Percentiles rank a stretch among this genome's conserved stretches.
These are phyloP conservation scores for Claviceps capensis DNA, from an alignment of 2,329 filamentous ascomycete species.

Conservation along the genomic window DNA sequence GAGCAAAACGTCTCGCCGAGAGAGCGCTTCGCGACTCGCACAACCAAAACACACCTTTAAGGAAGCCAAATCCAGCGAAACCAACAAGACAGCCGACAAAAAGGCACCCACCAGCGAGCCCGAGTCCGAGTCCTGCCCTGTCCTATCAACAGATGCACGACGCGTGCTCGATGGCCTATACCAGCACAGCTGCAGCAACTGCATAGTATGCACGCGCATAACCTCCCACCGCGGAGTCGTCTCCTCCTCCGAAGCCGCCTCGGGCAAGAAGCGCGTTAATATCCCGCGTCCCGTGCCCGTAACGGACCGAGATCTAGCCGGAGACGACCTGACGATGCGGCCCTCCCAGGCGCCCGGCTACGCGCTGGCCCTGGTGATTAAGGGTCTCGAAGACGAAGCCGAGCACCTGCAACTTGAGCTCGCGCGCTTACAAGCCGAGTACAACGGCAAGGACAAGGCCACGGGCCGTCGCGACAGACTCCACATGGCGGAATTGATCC, in stretches of 20 bases:
- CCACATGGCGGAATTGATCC: slow-evolving; percentile 45
- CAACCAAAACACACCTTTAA: slow-evolving; percentile 11
- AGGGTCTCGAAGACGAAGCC: slow-evolving; percentile 68
- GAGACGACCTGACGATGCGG: slow-evolving; percentile 44
- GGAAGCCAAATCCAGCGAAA: slow-evolving; percentile 12
- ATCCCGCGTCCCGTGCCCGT: slow-evolving; percentile 53
- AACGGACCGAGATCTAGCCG: slow-evolving; percentile 40
- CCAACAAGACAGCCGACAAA: slow-evolving; percentile 12
- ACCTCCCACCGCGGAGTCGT: slow-evolving; percentile 27
- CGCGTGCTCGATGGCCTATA: slow-evolving; percentile 39
- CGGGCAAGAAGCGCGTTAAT: slow-evolving; percentile 44
- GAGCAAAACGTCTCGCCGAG: slow-evolving; percentile 13
- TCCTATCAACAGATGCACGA: slow-evolving; percentile 37
- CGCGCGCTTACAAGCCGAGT: slow-evolving; percentile 44
- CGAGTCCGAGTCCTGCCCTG: slow-evolving; percentile 24
- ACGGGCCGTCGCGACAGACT: slow-evolving; percentile 52
- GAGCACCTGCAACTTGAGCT: slow-evolving; percentile 60
- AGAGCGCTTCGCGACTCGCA: slow-evolving; percentile 14
- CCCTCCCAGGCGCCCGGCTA: slow-evolving; percentile 55
- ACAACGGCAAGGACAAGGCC: slow-evolving; percentile 53
- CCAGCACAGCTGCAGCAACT: slow-evolving; percentile 42
- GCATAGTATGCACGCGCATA: slow-evolving; percentile 43
- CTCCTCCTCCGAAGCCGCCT: slow-evolving; percentile 22
- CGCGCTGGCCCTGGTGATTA: slow-evolving; percentile 72
- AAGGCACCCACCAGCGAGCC: slow-evolving; percentile 8